Base-by-base conservation (phyloP, 2,329 filamentous ascomycete species). In the Monilinia polystroma region DNA sequence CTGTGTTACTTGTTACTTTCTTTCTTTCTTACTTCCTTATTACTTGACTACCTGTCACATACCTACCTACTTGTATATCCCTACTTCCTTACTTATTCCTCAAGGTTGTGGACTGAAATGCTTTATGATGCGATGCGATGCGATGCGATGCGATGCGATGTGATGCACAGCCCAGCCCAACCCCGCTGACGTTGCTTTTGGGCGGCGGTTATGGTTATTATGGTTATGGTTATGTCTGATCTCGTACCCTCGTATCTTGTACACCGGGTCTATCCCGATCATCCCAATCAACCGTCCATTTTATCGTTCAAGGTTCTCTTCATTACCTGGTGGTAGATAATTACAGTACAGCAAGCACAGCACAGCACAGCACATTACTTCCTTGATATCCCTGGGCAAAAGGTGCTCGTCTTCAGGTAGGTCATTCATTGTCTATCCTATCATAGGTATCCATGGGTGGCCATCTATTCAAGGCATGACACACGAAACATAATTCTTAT, bases 101-200 rank as follows among this genome's bases (percentile, higher is more conserved):
- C 29, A 29, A 35, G 32, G 32, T 35, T 35, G 7, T 35, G 32
- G 32, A 35, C 6, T 8, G 32, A 35, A 35, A 35, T 35, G 5
- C 5, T 35, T 5, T 35, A 35, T 35, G 32, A 35, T 35, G 32
- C 32, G 32, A 35, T 35, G 32, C 5, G 32, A 35, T 35, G 32
- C 58, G 32, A 35, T 35, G 32, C 5, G 32, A 35, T 35, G 32
- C 58, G 32, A 35, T 35, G 32, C 32, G 32, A 35, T 35, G 32
- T 8, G 32, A 35, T 35, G 32, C 58, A 52, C 58, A 62, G 58
- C 58, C 45, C 45, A 62, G 16, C 41, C 4, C 12, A 52, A 60
- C 29, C 45, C 58, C 58, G 58, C 58, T 62, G 58, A 62, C 45
- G 58, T 62, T 35, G 4, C 4, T 35, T 62, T 60, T 41, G 29